phyloP scores from a whole-genome alignment of 106 monocot species.

The Dendrobium nobile region DNA sequence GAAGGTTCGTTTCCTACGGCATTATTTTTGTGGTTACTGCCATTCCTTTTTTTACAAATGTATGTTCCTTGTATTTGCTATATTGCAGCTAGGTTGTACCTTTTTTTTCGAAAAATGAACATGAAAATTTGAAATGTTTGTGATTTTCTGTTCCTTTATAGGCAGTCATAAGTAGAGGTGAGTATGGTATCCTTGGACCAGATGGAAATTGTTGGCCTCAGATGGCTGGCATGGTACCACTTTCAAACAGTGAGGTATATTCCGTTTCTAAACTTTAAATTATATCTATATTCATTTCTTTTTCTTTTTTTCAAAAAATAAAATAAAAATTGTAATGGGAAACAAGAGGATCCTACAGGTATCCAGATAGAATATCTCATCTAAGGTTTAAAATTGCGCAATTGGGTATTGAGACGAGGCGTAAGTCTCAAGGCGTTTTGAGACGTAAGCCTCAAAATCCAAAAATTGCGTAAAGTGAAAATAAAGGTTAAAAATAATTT shows the following conservation, averaged over 20 bases:
- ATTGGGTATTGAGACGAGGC: too few relatives aligned
- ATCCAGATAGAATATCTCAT: too few relatives aligned
- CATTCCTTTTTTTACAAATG: neutral
- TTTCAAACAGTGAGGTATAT: slow-evolving; percentile 33
- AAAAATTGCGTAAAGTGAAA: too few relatives aligned
- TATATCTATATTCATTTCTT: neutral
- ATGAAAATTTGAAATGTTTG: neutral
- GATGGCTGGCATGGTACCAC: slow-evolving; percentile 82
- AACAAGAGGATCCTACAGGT: too few relatives aligned
- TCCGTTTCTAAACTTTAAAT: neutral
- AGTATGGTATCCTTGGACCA: slow-evolving; percentile 57
- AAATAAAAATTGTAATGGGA: too few relatives aligned
- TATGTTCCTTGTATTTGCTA: neutral
- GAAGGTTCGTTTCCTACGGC: slow-evolving; percentile 37
- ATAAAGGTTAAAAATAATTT: too few relatives aligned
- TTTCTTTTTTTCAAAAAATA: neutral
- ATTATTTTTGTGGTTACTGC: neutral
- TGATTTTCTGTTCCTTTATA: slow-evolving; percentile 13
- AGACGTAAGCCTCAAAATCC: too few relatives aligned
- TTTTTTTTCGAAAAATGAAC: neutral
- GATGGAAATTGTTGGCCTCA: slow-evolving; percentile 85
- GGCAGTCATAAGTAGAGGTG: slow-evolving; percentile 71
- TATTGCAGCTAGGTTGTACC: neutral
- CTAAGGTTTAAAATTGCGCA: too few relatives aligned
- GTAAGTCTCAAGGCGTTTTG: too few relatives aligned